These are phyloP conservation scores for Rhodotorula sp. DNA, from an alignment of 1,284 basidiomycete genomes.

Conservation along the genomic window DNA sequence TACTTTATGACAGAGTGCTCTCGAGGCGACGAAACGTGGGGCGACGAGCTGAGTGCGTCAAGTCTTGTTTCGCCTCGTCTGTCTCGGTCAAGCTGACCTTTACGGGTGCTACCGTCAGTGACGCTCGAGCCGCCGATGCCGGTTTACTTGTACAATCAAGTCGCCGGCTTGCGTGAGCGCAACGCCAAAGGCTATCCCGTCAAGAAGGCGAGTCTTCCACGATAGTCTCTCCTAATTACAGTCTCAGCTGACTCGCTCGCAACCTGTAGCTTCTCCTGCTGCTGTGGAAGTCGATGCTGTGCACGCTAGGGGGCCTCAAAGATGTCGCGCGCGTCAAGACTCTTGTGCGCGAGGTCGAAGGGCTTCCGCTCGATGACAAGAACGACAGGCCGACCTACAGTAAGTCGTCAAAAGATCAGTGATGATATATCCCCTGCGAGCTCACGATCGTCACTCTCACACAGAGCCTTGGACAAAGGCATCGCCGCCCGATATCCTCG, in stretches of 20 bases:
- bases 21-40: slow-evolving; percentile 86
- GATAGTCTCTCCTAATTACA: neutral
- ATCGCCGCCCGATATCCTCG: slow-evolving; percentile 80
- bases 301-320: slow-evolving; percentile 86
- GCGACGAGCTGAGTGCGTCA: slow-evolving; percentile 85
- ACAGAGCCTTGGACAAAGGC: slow-evolving; percentile 41
- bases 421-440: slow-evolving; percentile 50
- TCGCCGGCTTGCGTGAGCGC: slow-evolving; percentile 87
- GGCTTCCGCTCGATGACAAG: slow-evolving; percentile 48
- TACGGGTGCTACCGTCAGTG: slow-evolving; percentile 58
- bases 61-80: neutral
- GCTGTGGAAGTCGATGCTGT: slow-evolving; percentile 90
- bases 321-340: slow-evolving; percentile 81
- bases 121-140: slow-evolving; percentile 90
- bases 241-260: neutral
- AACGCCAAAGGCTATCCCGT: slow-evolving; percentile 92
- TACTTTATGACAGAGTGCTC: slow-evolving; percentile 92
- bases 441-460: no score
- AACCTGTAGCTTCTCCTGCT: slow-evolving; percentile 75
- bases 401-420: slow-evolving; percentile 49
- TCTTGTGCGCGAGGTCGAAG: slow-evolving; percentile 72
- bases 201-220: slow-evolving; percentile 67
- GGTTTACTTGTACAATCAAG: slow-evolving; percentile 83
- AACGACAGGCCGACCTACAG: slow-evolving; percentile 6
- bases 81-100: no score